These are phyloP conservation scores for Vigna unguiculata DNA, from an alignment of 306 rosid species.

Conservation along the genomic window DNA sequence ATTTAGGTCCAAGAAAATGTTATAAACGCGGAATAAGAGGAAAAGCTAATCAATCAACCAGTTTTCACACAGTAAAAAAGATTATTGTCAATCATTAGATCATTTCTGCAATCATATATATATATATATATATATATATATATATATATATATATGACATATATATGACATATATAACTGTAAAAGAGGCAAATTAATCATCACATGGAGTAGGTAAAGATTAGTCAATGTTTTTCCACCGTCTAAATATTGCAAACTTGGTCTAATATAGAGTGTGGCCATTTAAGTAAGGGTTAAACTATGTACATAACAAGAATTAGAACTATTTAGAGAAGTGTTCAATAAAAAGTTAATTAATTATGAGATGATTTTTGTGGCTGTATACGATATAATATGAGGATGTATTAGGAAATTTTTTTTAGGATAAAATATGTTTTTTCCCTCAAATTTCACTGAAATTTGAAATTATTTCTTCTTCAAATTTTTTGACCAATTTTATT, in stretches of 20 bases:
- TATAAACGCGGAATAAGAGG: not conserved
- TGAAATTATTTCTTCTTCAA: no score
- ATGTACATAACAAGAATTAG: no score
- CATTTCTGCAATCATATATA: conserved; percentile 11
- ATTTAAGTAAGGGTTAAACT: no score
- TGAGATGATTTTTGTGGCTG: no score
- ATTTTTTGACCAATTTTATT: no score
- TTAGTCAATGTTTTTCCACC: conserved; percentile 6
- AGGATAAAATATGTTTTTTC: no score
- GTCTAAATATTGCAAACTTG: not conserved
- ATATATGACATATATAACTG: not conserved
- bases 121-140: no score
- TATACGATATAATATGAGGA: no score
- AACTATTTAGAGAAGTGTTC: not conserved
- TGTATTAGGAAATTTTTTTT: no score
- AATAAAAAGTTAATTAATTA: not conserved
- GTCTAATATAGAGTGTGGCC: no score
- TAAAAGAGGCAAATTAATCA: conserved; percentile 36
- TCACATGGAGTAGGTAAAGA: not conserved
- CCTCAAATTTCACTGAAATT: no score
- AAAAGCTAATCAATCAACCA: conserved; percentile 25
- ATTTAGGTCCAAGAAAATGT: not conserved
- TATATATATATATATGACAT: no score
- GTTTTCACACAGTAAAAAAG: conserved; percentile 16
- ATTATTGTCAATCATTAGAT: conserved; percentile 19